phyloP scores from a whole-genome alignment of 805 yeast genomes.

The Aciculoconidium aculeatum region DNA sequence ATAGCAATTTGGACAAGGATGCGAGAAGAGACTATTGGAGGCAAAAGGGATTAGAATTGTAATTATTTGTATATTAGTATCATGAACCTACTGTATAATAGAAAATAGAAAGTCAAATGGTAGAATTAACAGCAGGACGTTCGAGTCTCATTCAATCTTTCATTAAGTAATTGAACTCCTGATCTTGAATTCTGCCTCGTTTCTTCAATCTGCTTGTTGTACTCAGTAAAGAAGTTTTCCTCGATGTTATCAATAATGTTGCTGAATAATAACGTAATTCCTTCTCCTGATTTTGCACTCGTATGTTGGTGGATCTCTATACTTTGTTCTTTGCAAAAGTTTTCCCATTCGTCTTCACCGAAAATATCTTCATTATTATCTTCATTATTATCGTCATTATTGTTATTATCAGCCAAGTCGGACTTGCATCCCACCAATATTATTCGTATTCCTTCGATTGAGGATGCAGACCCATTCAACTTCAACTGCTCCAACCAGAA shows the following conservation, averaged over 20 bases:
- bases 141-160: background rate
- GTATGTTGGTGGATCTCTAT: constrained; percentile 29
- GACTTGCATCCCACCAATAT: constrained; percentile 76
- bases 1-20: constrained; percentile 26
- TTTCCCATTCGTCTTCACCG: too few species aligned
- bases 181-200: constrained; percentile 2
- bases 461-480: constrained; percentile 15
- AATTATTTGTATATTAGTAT: constrained; percentile 2
- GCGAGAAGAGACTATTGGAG: constrained; percentile 35
- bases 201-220: constrained; percentile 6
- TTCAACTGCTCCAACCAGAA: constrained; percentile 84
- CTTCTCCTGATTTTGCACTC: constrained; percentile 69
- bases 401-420: constrained; percentile 45
- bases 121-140: constrained; percentile 3
- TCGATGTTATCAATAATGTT: constrained; percentile 25
- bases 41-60: constrained; percentile 36
- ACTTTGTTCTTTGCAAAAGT: constrained; percentile 2
- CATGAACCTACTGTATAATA: constrained; percentile 1
- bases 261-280: constrained; percentile 40
- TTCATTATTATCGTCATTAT: constrained; percentile 9
- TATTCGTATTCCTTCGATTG: constrained; percentile 31
- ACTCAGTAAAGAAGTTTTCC: constrained; percentile 23
- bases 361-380: too few species aligned
- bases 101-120: constrained; percentile 1
- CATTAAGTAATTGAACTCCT: constrained; percentile 2